Evolutionary conservation across 2,329 filamentous ascomycete genomes (phyloP), one percentile per base, ranked within the genome.

Genomic region (Aspergillus udagawae): DNA sequence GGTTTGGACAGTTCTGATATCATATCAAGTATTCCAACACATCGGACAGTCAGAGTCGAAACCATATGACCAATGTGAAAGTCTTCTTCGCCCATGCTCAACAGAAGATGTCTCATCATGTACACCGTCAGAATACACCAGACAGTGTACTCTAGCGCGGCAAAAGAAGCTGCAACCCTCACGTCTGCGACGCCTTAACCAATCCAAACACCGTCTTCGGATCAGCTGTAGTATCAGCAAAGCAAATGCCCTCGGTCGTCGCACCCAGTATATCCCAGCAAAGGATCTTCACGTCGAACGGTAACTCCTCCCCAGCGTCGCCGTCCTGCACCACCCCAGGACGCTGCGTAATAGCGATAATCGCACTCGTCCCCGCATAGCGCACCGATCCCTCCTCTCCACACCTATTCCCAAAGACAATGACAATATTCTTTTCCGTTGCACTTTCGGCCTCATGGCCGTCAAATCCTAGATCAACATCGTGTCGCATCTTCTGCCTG

Each of bases 321-420:
- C 60, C 60, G 42, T 52, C 57, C 58, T 52, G 54, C 51, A 63
- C 21, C 66, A 29, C 20, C 20, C n/a, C 59, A 20, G 55, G 51
- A 38, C 63, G 65, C 54, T 75, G 73, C 57, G 67, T 70, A 55
- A 75, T 61, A 10, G 72, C 75, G 57, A 81, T 65, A 48, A 80
- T 72, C 56, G 76, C 68, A 58, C 78, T 80, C n/a, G 75, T 78
- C 49, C 79, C 79, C 53, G 78, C 79, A 69, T 80, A 81, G 51
- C 73, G 70, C 51, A 73, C 77, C 29, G 72, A 70, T 20, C 71
- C 73, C 60, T 79, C 79, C 54, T 75, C 71, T 1, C 79, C 79
- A 12, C 70, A 65, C 49, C 79, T 67, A 67, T 81, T 81, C 17
- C 77, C 77, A 65, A 78, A 78, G 41, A 81, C 73, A 20, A 80